Evolutionary conservation across 2,329 filamentous ascomycete species (phyloP).

Genomic region (Dactylonectria macrodidyma): DNA sequence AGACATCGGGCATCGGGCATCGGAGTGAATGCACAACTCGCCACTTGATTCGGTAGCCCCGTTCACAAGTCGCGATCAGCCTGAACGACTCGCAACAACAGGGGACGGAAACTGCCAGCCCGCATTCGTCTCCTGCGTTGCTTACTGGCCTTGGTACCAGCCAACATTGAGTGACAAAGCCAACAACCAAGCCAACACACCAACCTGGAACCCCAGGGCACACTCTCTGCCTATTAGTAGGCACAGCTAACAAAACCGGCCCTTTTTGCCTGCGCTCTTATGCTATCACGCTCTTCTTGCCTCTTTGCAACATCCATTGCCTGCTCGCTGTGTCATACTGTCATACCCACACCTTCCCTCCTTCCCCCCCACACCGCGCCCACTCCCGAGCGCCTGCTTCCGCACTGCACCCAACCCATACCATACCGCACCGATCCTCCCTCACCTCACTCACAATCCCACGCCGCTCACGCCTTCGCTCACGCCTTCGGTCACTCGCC

Average conservation of each 20-base stretch:
- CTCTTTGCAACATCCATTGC: conserved; percentile 4
- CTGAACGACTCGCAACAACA: not conserved
- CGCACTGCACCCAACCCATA: not conserved
- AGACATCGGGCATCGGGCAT: not conserved
- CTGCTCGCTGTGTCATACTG: not conserved
- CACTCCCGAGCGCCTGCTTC: conserved; percentile 7
- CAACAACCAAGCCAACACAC: not conserved
- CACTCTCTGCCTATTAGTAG: not conserved
- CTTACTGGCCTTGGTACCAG: not conserved
- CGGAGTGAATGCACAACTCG: not conserved
- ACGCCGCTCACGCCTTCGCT: not conserved
- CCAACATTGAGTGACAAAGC: not conserved
- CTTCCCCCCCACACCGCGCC: not conserved
- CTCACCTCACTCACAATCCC: conserved; percentile 3
- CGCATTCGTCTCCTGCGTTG: not conserved
- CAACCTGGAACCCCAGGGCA: not conserved
- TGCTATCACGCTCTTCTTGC: not conserved
- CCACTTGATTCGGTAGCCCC: not conserved
- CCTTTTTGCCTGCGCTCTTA: not conserved
- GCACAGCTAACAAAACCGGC: not conserved
- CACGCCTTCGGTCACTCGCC: not conserved
- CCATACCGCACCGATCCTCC: conserved; percentile 8
- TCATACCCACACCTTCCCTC: not conserved
- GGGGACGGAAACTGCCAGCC: not conserved
- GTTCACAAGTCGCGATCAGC: not conserved